Conservation (phyloP, 495 filamentous ascomycete species). For the Penicillium tannophilum region DNA sequence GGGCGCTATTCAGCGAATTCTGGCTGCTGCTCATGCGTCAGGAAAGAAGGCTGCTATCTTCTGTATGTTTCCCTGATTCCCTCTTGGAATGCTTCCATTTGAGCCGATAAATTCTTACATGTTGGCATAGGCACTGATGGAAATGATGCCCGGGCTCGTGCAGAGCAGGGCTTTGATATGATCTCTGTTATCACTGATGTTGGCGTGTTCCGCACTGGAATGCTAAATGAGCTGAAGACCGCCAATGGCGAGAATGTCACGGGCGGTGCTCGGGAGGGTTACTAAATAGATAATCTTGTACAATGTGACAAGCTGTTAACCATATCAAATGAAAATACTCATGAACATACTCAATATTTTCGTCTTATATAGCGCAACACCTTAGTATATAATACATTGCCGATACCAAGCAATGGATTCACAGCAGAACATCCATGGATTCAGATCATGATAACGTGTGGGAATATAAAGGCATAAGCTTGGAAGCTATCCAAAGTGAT, state of each 20-base stretch:
- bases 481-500: too few relatives aligned
- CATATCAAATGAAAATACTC: neutral
- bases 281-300: constrained; percentile 11
- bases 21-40: constrained; percentile 61
- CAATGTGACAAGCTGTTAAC: neutral
- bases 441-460: too few relatives aligned
- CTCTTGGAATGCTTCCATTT: neutral
- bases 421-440: too few relatives aligned
- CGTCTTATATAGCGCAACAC: too few relatives aligned
- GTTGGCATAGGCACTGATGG: constrained; percentile 49
- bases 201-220: constrained; percentile 46
- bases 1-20: constrained; percentile 65
- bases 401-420: neutral
- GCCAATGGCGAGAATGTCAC: constrained; percentile 30
- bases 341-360: neutral
- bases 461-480: too few relatives aligned
- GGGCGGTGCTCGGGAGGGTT: constrained; percentile 19
- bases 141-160: constrained; percentile 62
- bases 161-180: constrained; percentile 77
- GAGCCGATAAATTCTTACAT: neutral
- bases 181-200: constrained; percentile 65
- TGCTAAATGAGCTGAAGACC: constrained; percentile 36
- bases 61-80: constrained; percentile 40
- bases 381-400: neutral
- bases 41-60: constrained; percentile 82